Base-by-base conservation (phyloP, 192 early-diverging fungal genomes). In the Dimargaris verticillata region DNA sequence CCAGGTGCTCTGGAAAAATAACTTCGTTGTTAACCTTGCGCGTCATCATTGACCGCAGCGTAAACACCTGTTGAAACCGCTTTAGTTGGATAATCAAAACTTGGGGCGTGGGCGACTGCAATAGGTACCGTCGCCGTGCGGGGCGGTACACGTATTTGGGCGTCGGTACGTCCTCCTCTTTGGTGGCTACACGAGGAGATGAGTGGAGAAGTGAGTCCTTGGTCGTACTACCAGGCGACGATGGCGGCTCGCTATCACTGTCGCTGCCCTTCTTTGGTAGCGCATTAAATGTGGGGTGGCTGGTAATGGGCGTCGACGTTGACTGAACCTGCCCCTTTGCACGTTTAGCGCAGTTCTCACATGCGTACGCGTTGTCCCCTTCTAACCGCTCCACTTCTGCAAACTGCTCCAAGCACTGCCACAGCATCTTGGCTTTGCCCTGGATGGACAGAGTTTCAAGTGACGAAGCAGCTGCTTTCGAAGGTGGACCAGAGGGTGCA, bases 341-440 rank as follows among this genome's bases (percentile, higher is more conserved):
- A n/a, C 66, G 42, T 55, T 72, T 80, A 47, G 69, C 73, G 57
- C 84, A 86, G 44, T 77, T 68, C 13, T 86, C 82, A 62, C 84
- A 86, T 0, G 76, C 73, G 62, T 78, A 84, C 10, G 64, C 67
- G 63, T 83, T 74, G 15, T 79, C 73, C 1, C 80, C 82, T n/a
- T 84, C 80, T 28, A 86, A 60, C 12, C 61, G 50, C 58, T 86
- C 84, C 2, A 84, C 80, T 43, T 63, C 70, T 28, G 80, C 74
- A 62, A 86, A 83, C 20, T 69, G 66, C 28, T 49, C 64, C 42
- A 79, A 53, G 28, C 78, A 79, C 0, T 72, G 70, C 25, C 60
- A 44, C 7, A 78, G 65, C 2, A 66, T 72, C 33, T 66, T 43
- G 13, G 38, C 33, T 38, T 38, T 38, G 7, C 55, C 61, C 5